A percentile compares a stretch with the other conserved stretches of the same genome.
Evolutionary conservation across 176 grass and related monocot genomes (phyloP).

Genomic region (Hsuehochloa calcarea): DNA sequence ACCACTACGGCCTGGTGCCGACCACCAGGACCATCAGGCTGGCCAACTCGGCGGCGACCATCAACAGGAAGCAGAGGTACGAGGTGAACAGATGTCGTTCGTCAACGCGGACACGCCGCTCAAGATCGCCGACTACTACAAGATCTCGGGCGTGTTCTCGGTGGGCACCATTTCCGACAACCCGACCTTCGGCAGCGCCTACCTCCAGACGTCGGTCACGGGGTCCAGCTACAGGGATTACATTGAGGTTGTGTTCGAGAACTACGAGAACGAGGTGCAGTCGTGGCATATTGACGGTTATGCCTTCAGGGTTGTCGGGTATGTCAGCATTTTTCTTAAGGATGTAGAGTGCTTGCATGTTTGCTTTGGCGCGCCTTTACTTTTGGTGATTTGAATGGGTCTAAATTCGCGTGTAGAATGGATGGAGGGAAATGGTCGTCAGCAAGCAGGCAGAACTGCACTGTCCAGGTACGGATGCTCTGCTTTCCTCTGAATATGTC

Average conservation of each 20-base stretch:
- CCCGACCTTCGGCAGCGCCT: conserved; percentile 44
- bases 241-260: conserved; percentile 83
- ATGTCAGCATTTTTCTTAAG: neutral
- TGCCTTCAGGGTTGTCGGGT: conserved; percentile 93
- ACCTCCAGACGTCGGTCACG: conserved; percentile 74
- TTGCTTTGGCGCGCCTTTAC: neutral
- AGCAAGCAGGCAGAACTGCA: conserved; percentile 73
- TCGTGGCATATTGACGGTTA: conserved; percentile 94
- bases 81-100: conserved; percentile 80
- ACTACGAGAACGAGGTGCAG: conserved; percentile 71
- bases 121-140: conserved; percentile 92
- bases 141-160: conserved; percentile 66
- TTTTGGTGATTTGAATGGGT: conserved; percentile 2
- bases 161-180: conserved; percentile 61
- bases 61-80: conserved; percentile 84
- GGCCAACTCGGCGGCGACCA: conserved; percentile 64
- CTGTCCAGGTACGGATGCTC: conserved; percentile 55
- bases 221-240: conserved; percentile 72
- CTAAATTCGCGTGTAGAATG: conserved; percentile 51
- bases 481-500: neutral
- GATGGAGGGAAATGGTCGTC: conserved; percentile 80
- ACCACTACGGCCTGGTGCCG: conserved; percentile 78
- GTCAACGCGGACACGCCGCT: conserved; percentile 70
- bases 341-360: neutral
- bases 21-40: conserved; percentile 65